phyloP scores from a whole-genome alignment of 2,329 filamentous ascomycete genomes.

The Scytalidium sp. region DNA sequence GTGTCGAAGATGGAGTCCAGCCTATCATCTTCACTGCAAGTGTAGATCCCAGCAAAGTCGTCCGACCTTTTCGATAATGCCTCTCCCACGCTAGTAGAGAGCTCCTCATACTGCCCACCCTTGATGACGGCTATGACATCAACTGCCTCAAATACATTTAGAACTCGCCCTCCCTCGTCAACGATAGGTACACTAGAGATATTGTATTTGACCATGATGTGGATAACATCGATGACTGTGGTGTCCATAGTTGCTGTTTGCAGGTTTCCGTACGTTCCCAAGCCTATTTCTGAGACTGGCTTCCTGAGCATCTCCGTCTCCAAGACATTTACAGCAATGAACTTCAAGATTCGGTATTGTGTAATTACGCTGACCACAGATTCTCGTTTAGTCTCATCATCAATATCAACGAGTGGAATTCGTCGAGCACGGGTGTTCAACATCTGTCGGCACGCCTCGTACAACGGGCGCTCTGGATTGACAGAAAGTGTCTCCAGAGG shows the following conservation, averaged over 20 bases:
- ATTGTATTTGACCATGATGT: slow-evolving; percentile 86
- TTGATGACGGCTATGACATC: slow-evolving; percentile 97
- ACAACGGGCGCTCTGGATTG: slow-evolving; percentile 83
- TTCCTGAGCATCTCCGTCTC: slow-evolving; percentile 85
- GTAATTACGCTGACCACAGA: slow-evolving; percentile 97
- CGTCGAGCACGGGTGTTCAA: slow-evolving; percentile 87
- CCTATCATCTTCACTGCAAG: slow-evolving; percentile 86
- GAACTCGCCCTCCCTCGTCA: slow-evolving; percentile 70
- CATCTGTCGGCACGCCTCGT: slow-evolving; percentile 94
- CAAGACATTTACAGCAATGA: slow-evolving; percentile 90
- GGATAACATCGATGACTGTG: slow-evolving; percentile 90
- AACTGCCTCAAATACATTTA: slow-evolving; percentile 97
- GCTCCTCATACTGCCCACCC: slow-evolving; percentile 86
- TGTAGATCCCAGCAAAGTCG: slow-evolving; percentile 95
- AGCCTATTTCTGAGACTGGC: slow-evolving; percentile 75
- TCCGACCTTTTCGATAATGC: slow-evolving; percentile 83
- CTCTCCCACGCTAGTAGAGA: slow-evolving; percentile 82
- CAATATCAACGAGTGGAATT: slow-evolving; percentile 89
- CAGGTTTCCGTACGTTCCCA: slow-evolving; percentile 81
- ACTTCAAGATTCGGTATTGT: slow-evolving; percentile 97
- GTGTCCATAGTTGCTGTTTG: slow-evolving; percentile 85
- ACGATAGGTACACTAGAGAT: slow-evolving; percentile 95
- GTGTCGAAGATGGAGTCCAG: slow-evolving; percentile 97
- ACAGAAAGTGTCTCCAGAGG: slow-evolving; percentile 96
- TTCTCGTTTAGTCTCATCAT: slow-evolving; percentile 88